These are phyloP conservation scores for Protomyces macrosporus DNA, from an alignment of 1,139 yeast species.

Conservation along the genomic window DNA sequence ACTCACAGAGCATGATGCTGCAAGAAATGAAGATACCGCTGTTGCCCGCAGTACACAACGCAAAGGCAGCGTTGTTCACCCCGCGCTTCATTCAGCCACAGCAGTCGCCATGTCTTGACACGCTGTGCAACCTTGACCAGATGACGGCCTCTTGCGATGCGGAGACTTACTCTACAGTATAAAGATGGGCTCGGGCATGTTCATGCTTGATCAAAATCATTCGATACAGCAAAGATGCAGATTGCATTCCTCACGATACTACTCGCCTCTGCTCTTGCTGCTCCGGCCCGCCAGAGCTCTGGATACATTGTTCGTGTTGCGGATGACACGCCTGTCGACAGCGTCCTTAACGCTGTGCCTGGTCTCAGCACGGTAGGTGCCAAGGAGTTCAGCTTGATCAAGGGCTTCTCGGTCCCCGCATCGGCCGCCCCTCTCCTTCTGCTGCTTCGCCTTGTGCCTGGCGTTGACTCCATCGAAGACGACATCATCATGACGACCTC, in stretches of 20 bases:
- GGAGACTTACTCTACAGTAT: too few relatives aligned
- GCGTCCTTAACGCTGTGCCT: background rate
- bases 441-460: background rate
- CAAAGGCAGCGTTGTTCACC: too few relatives aligned
- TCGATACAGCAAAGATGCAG: background rate
- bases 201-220: too few relatives aligned
- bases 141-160: too few relatives aligned
- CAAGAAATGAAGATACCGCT: too few relatives aligned
- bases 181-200: too few relatives aligned
- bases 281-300: background rate
- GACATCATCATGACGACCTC: conserved; percentile 69
- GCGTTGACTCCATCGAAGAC: conserved; percentile 47
- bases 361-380: background rate
- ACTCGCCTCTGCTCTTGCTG: background rate
- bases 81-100: too few relatives aligned
- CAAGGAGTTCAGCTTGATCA: background rate
- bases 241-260: background rate
- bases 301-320: background rate
- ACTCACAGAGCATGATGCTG: too few relatives aligned
- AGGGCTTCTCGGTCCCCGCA: background rate
- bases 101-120: too few relatives aligned
- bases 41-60: too few relatives aligned
- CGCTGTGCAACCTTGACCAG: too few relatives aligned
- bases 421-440: background rate
- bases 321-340: background rate